Conservation (phyloP, 306 rosid genomes). For the Vigna radiata region DNA sequence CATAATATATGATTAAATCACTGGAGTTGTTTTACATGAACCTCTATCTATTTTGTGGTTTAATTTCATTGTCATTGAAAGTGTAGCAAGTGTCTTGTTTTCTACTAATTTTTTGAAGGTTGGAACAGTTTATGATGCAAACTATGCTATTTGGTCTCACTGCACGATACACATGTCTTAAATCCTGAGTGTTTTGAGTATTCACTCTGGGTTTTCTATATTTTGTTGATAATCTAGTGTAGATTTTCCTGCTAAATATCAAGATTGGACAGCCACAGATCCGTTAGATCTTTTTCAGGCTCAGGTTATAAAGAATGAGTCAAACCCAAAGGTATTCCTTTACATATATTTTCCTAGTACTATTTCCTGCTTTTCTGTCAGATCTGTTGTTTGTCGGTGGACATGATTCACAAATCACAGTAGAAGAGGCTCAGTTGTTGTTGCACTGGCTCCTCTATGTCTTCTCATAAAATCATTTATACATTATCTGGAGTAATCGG, state of each 20-base stretch:
- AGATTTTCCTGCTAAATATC: conserved; percentile 85
- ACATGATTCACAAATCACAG: not conserved
- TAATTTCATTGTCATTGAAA: conserved; percentile 12
- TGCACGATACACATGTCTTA: conserved; percentile 26
- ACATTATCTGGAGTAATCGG: conserved; percentile 22
- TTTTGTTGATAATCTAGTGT: conserved; percentile 73
- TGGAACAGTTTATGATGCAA: conserved; percentile 26
- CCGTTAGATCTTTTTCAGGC: conserved; percentile 93
- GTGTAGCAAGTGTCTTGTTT: conserved; percentile 28
- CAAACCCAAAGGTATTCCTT: conserved; percentile 86
- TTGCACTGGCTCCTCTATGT: not conserved
- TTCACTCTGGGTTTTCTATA: conserved; percentile 43
- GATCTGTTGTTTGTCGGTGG: not conserved
- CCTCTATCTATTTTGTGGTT: conserved; percentile 10
- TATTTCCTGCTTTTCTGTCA: conserved; percentile 23
- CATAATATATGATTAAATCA: conserved; percentile 15
- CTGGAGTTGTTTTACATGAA: conserved; percentile 34
- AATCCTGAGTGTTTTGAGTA: conserved; percentile 42
- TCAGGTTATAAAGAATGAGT: conserved; percentile 68
- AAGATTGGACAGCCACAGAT: conserved; percentile 82
- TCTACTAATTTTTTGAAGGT: not conserved
- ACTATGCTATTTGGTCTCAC: conserved; percentile 28
- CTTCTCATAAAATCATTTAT: conserved; percentile 30
- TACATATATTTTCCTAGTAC: not conserved
- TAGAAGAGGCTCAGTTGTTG: not conserved